Evolutionary conservation across 1,284 basidiomycete species (phyloP), one percentile per base, ranked within the genome.

Genomic region (Malassezia arunalokei): DNA sequence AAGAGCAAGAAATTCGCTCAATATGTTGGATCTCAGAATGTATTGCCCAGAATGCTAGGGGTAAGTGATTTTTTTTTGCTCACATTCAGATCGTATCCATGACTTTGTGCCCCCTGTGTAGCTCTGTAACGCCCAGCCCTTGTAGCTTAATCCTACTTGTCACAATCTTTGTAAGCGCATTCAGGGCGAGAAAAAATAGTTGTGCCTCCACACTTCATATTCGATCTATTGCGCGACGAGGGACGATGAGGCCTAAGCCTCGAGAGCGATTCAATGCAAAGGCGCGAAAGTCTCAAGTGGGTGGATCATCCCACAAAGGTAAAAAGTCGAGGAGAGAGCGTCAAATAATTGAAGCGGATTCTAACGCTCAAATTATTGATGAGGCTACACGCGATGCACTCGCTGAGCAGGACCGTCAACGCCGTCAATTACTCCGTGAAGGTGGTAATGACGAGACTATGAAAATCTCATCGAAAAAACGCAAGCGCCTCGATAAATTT

Each of bases 1-100:
- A 98, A 79, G 94, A 99, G 78, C 94, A 99, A 78, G 94, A 99
- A 78, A 91, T 98, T 60, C 78, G 94, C 64, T 95, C 88, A 71
- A 75, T 98, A 68, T 92, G 88, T 31, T 96, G 91, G 91, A 91
- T 95, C 75, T 87, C 89, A 50, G 90, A 94, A 77, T 75, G 68
- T 44, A 71, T 73, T 39, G 67, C 66, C 8, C 68, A 71, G 54
- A 62, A 63, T 40, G 70, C 68, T 20, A 49, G 61, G 38, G 59
- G 59, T 53, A 43, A 45, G 56, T 58, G 5, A 31, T n/a, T 1
- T 5, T n/a, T 3, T n/a, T 14, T 43, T 27, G 14, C 28, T 14
- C 5, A 35, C 33, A 5, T 35, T 32, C 20, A 35, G 59, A 60
- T 43, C 56, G 59, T 14, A 60, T 60, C 51, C 43, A 45, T 15